Base-by-base conservation (phyloP, 768 basidiomycete genomes). In the Tricholoma hemisulphureum region DNA sequence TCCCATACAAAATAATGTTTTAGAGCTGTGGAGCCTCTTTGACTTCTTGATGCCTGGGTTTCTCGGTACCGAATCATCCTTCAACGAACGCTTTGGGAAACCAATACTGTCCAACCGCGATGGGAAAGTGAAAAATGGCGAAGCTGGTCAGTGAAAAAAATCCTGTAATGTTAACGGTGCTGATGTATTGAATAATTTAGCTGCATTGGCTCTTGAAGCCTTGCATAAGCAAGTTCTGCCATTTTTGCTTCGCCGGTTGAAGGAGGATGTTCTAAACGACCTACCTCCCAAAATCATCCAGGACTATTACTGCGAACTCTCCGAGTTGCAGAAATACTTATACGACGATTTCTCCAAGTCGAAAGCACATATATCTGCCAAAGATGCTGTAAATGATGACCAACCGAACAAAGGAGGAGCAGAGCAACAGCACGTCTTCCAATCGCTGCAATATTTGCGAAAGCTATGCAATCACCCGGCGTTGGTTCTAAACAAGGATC, bases 21-120 rank as follows among this genome's bases (percentile, higher is more conserved):
- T 99, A 50, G 97, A 99, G 69, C 77, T 99, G 2, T 99, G 97
- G 97, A 97, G 93, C 72, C 76, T 99, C 43, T 99, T 99, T 71
- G 97, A 99, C 73, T 99, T 98, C 76, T 76, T 99, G 63, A 99
- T 99, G 97, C 97, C 97, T 14, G 97, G 97, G 3, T 98, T 99
- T 76, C 77, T 99, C 52, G 97, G 97, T n/a, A 94, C 90, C 11
- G 97, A 98, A 71, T 72, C 87, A 13, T 89, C 88, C 2, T 99
- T 99, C 78, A 96, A 93, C 65, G 95, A 98, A 57, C 84, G 93
- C 28, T 99, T 97, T 68, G 88, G 93, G 59, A 97, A 95, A 68
- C 97, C 97, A 2, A 98, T 99, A 49, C 75, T 97, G 52, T 91
- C 93, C 6, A 95, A 93, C 70, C 83, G 95, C 49, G 97, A 98